Evolutionary conservation across 1,284 basidiomycete genomes (phyloP).

Genomic region (Moniliophthora roreri): DNA sequence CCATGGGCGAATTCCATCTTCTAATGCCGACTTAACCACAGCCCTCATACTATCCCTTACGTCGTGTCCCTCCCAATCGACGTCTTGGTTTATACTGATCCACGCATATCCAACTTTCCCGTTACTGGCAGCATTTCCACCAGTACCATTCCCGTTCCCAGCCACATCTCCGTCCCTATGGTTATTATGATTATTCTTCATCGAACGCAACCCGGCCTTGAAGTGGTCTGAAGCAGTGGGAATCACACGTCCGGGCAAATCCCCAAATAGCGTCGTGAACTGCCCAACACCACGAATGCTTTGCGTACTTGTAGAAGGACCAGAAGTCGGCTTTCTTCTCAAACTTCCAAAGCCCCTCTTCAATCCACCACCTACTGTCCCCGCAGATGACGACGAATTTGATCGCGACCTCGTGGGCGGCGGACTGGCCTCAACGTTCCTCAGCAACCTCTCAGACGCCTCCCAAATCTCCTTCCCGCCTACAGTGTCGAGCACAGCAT

Average conservation of each 20-base stretch:
- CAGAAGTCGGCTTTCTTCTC: conserved; percentile 6
- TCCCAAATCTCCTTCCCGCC: conserved; percentile 79
- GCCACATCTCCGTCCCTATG: conserved; percentile 19
- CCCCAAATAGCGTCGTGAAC: conserved; percentile 78
- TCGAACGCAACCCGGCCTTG: conserved; percentile 64
- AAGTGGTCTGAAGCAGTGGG: conserved; percentile 72
- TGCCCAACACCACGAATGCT: conserved; percentile 38
- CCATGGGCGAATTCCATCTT: conserved; percentile 43
- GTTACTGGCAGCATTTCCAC: conserved; percentile 19
- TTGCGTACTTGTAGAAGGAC: conserved; percentile 11
- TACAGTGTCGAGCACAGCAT: conserved; percentile 78
- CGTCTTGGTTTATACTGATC: conserved; percentile 70
- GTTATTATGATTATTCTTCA: conserved; percentile 32
- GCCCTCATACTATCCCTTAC: conserved; percentile 63
- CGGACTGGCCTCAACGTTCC: conserved; percentile 10
- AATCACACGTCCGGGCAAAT: conserved; percentile 57
- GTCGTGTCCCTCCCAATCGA: conserved; percentile 79
- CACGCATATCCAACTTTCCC: conserved; percentile 67
- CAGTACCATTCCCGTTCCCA: conserved; percentile 22
- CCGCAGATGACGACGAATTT: conserved; percentile 27
- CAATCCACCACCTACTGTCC: conserved; percentile 1
- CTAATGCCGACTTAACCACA: conserved; percentile 50
- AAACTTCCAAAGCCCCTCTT: conserved; percentile 21
- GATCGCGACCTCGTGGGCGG: neutral
- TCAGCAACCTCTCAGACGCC: conserved; percentile 62